A percentile compares a stretch with the other conserved stretches of the same genome.
Conservation (phyloP, 352 stramenopile genomes). For the Elongisporangium prolatum region DNA sequence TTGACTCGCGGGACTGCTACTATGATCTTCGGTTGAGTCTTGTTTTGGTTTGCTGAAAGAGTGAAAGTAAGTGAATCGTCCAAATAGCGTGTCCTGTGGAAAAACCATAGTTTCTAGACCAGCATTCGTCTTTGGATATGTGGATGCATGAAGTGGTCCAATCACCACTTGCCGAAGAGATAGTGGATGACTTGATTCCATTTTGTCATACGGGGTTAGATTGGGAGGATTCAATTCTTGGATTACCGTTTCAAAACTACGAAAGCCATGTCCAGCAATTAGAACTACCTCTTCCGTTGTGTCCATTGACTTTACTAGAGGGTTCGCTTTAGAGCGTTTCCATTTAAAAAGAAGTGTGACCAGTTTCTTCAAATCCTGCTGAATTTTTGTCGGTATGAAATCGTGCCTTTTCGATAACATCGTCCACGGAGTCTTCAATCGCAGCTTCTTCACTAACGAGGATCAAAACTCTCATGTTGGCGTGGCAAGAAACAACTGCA, state of each 20-base stretch:
- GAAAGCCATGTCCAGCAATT: constrained; percentile 22
- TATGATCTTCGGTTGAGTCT: background rate
- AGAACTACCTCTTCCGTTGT: constrained; percentile 22
- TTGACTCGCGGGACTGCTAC: background rate
- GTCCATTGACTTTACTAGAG: background rate
- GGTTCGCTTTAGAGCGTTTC: constrained; percentile 10
- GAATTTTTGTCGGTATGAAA: constrained; percentile 37
- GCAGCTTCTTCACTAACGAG: constrained; percentile 31
- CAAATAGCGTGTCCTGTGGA: constrained; percentile 22
- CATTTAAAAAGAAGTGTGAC: constrained; percentile 38
- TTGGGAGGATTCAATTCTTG: constrained; percentile 13
- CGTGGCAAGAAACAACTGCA: constrained; percentile 29
- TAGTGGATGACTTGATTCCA: constrained; percentile 6
- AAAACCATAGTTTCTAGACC: constrained; percentile 5
- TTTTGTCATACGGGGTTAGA: background rate
- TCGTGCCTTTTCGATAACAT: constrained; percentile 36
- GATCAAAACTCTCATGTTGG: constrained; percentile 26
- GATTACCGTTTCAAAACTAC: constrained; percentile 39
- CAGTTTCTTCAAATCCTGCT: constrained; percentile 25
- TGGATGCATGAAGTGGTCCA: constrained; percentile 17
- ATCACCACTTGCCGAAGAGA: constrained; percentile 19
- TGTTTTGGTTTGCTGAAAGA: constrained; percentile 11
- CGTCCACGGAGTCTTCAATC: constrained; percentile 44
- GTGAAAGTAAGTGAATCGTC: constrained; percentile 26
- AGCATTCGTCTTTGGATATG: background rate